These are phyloP conservation scores for Termitomyces sp. DNA, from an alignment of 768 basidiomycete species.

Conservation along the genomic window DNA sequence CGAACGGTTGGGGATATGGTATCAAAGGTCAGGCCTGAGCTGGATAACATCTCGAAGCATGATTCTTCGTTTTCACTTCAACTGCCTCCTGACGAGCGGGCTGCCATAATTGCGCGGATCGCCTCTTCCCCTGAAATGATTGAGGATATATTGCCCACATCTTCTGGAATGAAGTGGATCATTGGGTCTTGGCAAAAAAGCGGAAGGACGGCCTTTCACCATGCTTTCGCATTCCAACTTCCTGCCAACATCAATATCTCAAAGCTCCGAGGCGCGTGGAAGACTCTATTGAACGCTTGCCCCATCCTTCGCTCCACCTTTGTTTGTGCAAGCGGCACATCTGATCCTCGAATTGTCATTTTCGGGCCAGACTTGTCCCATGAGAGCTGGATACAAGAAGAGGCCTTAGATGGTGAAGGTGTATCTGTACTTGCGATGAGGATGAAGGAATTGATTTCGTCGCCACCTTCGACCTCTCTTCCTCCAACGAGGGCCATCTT, in stretches of 20 bases:
- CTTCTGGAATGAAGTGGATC: conserved; percentile 33
- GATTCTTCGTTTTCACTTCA: neutral
- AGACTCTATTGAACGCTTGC: conserved; percentile 28
- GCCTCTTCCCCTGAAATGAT: conserved; percentile 12
- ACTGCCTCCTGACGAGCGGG: conserved; percentile 16
- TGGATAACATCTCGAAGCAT: neutral
- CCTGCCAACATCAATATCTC: conserved; percentile 22
- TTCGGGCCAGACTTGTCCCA: conserved; percentile 15
- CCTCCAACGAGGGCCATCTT: conserved; percentile 24
- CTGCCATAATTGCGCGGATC: conserved; percentile 17
- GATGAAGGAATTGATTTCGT: conserved; percentile 22
- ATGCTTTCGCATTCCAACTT: conserved; percentile 38
- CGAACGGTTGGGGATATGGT: conserved; percentile 31
- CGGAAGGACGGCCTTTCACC: conserved; percentile 36
- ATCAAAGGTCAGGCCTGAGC: conserved; percentile 8
- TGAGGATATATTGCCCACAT: conserved; percentile 21
- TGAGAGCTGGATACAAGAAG: conserved; percentile 21
- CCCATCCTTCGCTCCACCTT: conserved; percentile 43
- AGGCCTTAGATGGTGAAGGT: conserved; percentile 10
- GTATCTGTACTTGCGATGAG: conserved; percentile 11
- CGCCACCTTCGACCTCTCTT: conserved; percentile 17
- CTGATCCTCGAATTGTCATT: conserved; percentile 21
- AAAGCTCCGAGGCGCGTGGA: conserved; percentile 34
- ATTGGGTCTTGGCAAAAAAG: conserved; percentile 44
- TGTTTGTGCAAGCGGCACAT: conserved; percentile 21